Conservation (phyloP, 2,329 filamentous ascomycete genomes). For the Penicillium sp. region DNA sequence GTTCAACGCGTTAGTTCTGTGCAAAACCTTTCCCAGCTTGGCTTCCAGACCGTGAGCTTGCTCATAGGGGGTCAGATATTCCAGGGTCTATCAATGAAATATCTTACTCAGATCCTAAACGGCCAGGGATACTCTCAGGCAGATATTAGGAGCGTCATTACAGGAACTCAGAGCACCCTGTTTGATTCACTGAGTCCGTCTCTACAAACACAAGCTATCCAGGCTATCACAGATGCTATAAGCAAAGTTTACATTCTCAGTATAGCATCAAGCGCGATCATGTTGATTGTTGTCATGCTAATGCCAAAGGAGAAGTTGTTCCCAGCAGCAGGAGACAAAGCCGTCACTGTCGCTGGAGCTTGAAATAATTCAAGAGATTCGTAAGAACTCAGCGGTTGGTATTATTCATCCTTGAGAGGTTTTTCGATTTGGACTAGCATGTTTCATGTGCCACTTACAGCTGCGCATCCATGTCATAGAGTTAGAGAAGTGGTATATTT, state of each 20-base stretch:
- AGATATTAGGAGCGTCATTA: neutral
- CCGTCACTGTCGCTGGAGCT: neutral
- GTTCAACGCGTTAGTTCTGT: neutral
- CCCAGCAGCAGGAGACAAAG: neutral
- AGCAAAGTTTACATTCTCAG: neutral
- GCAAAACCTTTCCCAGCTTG: constrained; percentile 7
- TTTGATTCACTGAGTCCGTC: neutral
- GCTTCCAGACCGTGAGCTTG: neutral
- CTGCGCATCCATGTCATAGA: too few species aligned
- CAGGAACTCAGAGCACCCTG: constrained; percentile 1
- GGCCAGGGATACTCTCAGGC: neutral
- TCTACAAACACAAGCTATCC: neutral
- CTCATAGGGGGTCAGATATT: constrained; percentile 6
- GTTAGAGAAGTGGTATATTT: too few species aligned
- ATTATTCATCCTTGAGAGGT: too few species aligned
- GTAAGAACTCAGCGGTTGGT: too few species aligned
- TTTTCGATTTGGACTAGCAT: too few species aligned
- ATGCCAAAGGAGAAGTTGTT: constrained; percentile 6
- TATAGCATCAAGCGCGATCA: neutral
- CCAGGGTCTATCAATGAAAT: neutral
- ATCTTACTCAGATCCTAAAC: neutral
- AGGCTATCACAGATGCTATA: neutral
- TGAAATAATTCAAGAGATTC: too few species aligned
- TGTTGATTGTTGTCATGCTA: neutral
- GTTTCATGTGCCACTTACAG: too few species aligned